Conservation (phyloP, 257 asterid species). For the Haberlea rhodopensis region DNA sequence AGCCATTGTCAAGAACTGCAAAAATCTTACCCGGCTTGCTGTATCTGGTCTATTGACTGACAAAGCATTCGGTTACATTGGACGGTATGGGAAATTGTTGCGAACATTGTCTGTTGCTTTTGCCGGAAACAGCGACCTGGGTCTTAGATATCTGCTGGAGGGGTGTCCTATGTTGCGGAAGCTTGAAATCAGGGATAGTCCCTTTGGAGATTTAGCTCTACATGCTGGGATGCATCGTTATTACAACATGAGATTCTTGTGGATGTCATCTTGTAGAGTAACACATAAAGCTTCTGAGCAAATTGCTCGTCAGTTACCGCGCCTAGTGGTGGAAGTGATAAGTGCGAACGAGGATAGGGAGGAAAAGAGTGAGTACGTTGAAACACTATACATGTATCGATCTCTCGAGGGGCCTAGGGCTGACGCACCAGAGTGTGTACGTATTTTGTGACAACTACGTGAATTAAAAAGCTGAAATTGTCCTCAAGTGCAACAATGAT, state of each 20-base stretch:
- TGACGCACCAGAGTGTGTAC: conserved; percentile 42
- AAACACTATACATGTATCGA: conserved; percentile 50
- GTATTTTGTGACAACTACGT: conserved; percentile 31
- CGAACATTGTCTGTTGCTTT: conserved; percentile 56
- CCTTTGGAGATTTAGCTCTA: conserved; percentile 49
- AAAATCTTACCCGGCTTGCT: conserved; percentile 54
- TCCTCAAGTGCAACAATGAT: not conserved
- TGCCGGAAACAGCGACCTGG: conserved; percentile 49
- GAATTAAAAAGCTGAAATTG: not conserved
- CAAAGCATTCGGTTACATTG: conserved; percentile 43
- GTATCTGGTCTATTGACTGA: conserved; percentile 52
- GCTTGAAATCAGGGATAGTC: conserved; percentile 58
- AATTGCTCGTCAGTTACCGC: conserved; percentile 43
- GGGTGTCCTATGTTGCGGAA: conserved; percentile 55
- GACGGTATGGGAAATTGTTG: conserved; percentile 45
- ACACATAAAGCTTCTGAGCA: conserved; percentile 39
- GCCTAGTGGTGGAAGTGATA: conserved; percentile 44
- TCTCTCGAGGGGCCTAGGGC: conserved; percentile 52
- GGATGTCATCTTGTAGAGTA: conserved; percentile 51
- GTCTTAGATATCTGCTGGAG: conserved; percentile 42
- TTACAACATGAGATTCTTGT: conserved; percentile 53
- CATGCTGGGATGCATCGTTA: conserved; percentile 50
- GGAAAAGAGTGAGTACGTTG: conserved; percentile 29
- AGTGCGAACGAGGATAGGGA: conserved; percentile 13
- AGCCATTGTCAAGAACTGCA: conserved; percentile 58